Evolutionary conservation across 345 rosid genomes (phyloP).

Genomic region (Cardamine occulta): DNA sequence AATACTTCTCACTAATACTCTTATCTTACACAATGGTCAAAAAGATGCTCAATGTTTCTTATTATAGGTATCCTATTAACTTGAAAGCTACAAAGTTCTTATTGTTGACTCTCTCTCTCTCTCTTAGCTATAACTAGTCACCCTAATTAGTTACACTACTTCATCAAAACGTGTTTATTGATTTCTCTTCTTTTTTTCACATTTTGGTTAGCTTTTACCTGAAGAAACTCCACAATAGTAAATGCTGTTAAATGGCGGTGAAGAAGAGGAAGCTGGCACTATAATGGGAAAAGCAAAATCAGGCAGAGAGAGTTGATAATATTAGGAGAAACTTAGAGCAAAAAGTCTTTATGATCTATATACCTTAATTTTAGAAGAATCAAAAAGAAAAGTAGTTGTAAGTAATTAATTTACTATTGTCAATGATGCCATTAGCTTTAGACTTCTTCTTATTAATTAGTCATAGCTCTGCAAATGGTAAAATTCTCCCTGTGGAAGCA

Average conservation of each 20-base stretch:
- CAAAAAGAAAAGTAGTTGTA: constrained; percentile 22
- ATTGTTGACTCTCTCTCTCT: not conserved
- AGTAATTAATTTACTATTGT: constrained; percentile 21
- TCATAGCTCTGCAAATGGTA: constrained; percentile 3
- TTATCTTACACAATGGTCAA: constrained; percentile 6
- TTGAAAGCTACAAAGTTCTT: constrained; percentile 22
- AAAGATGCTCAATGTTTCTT: constrained; percentile 31
- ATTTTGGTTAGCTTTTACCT: constrained; percentile 35
- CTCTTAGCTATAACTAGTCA: constrained; percentile 30
- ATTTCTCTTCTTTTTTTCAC: constrained; percentile 10
- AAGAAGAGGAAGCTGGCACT: constrained; percentile 43
- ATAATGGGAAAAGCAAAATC: constrained; percentile 40
- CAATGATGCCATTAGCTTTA: constrained; percentile 10
- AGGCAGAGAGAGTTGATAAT: constrained; percentile 30
- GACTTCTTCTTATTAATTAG: constrained; percentile 4
- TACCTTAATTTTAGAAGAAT: not conserved
- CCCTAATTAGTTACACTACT: constrained; percentile 30
- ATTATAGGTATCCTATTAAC: constrained; percentile 13
- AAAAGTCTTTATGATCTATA: constrained; percentile 14
- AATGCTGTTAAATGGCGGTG: constrained; percentile 50
- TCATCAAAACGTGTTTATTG: constrained; percentile 16
- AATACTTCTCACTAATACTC: not conserved
- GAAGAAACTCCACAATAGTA: constrained; percentile 36
- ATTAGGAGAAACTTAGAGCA: constrained; percentile 22
- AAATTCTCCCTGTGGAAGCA: constrained; percentile 7